Conservation (phyloP, 106 monocot species). For the Amphibolis antarctica region DNA sequence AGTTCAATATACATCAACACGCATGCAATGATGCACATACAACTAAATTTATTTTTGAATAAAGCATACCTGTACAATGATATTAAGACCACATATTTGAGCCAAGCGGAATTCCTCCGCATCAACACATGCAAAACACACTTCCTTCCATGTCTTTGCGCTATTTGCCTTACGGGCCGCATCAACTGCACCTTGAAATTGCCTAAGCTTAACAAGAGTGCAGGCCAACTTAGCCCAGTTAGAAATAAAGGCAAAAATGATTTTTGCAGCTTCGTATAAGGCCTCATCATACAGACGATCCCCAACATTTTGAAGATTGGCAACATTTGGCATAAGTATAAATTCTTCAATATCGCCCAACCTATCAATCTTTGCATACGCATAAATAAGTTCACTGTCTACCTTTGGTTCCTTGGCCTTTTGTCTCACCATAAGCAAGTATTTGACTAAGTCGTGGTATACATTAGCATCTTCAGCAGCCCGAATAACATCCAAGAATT, state of each 20-base stretch:
- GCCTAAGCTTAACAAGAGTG: conserved; percentile 80
- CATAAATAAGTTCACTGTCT: conserved; percentile 93
- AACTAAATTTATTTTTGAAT: neutral
- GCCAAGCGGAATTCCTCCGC: conserved; percentile 98
- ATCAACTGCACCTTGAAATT: conserved; percentile 99
- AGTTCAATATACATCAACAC: neutral
- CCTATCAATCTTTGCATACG: conserved; percentile 95
- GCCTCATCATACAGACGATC: conserved; percentile 84
- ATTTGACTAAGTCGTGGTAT: conserved; percentile 89
- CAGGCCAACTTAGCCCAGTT: conserved; percentile 94
- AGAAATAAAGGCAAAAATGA: conserved; percentile 93
- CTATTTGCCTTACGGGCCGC: conserved; percentile 99
- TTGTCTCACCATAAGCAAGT: conserved; percentile 94
- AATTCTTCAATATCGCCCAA: conserved; percentile 94
- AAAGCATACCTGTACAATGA: conserved; percentile 73
- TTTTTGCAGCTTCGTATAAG: conserved; percentile 96
- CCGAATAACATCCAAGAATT: conserved; percentile 87
- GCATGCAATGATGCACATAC: neutral
- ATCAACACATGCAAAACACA: conserved; percentile 98
- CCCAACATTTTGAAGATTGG: conserved; percentile 94
- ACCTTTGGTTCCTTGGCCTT: conserved; percentile 87
- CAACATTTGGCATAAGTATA: conserved; percentile 99
- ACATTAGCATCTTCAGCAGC: conserved; percentile 82
- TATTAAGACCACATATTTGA: conserved; percentile 91
- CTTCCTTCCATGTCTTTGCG: conserved; percentile 98